phyloP scores from a whole-genome alignment of 352 stramenopile species.

The Globisporangium barbulae region DNA sequence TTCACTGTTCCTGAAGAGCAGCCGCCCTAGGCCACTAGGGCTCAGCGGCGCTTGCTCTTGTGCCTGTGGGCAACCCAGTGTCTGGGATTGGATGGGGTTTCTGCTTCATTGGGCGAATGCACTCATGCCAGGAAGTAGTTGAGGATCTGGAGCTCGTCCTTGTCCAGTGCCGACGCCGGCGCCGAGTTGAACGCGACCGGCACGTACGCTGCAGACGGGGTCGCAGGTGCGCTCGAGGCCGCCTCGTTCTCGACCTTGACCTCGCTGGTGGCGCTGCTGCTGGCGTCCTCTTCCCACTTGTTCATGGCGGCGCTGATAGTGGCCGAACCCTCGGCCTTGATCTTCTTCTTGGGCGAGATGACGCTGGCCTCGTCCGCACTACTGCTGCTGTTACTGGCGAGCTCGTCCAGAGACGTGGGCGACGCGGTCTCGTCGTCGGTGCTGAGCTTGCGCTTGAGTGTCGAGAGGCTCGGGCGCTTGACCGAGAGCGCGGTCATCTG shows the following conservation, averaged over 20 bases:
- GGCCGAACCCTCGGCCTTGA: constrained; percentile 22
- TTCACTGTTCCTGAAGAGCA: neutral
- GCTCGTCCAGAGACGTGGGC: constrained; percentile 42
- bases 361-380: constrained; percentile 21
- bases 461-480: constrained; percentile 38
- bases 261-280: neutral
- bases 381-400: constrained; percentile 8
- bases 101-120: neutral
- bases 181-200: constrained; percentile 25
- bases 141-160: constrained; percentile 43
- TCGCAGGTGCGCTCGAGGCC: neutral
- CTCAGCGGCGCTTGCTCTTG: neutral
- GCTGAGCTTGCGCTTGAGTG: constrained; percentile 51
- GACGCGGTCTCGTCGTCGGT: constrained; percentile 19
- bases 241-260: neutral
- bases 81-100: constrained; percentile 3
- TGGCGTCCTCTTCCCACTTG: constrained; percentile 28
- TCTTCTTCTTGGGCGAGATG: constrained; percentile 54
- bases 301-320: constrained; percentile 16
- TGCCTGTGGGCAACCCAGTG: too few species aligned
- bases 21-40: neutral
- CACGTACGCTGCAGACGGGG: constrained; percentile 17
- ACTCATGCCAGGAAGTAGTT: constrained; percentile 38
- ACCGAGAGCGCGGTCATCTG: constrained; percentile 25
- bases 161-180: constrained; percentile 22